phyloP scores from a whole-genome alignment of 2,329 filamentous ascomycete species.

The Diaporthe citri region DNA sequence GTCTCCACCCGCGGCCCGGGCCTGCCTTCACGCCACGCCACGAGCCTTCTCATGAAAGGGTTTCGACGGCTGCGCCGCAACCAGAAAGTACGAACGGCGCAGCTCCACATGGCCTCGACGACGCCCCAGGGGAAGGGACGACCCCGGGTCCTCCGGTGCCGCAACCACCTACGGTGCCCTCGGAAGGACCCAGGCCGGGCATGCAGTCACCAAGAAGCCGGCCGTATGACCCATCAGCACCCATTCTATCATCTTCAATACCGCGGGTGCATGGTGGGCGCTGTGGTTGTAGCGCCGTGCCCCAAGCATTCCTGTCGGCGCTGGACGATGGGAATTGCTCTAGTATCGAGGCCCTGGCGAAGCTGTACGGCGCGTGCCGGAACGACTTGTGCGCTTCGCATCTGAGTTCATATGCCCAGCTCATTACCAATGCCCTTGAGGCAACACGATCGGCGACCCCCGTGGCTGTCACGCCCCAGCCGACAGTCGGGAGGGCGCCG shows the following conservation, averaged over 20 bases:
- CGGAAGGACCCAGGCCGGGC: neutral
- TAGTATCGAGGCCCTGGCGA: constrained; percentile 19
- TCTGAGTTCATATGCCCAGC: constrained; percentile 34
- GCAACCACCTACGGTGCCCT: neutral
- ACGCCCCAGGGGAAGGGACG: neutral
- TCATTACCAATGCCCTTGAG: constrained; percentile 36
- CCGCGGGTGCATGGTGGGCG: constrained; percentile 4
- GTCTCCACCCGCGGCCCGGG: neutral
- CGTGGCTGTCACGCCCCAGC: neutral
- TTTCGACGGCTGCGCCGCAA: neutral
- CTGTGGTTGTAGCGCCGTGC: constrained; percentile 34
- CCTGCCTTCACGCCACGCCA: neutral
- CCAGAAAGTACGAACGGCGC: constrained; percentile 10
- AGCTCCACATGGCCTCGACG: neutral
- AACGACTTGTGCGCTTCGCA: constrained; percentile 36
- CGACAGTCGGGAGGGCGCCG: constrained; percentile 1
- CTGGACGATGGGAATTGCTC: constrained; percentile 21
- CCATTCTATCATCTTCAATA: constrained; percentile 32
- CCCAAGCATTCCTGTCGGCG: constrained; percentile 27
- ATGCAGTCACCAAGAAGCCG: constrained; percentile 16
- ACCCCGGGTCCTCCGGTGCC: neutral
- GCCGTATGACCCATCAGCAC: constrained; percentile 39
- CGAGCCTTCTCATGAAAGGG: neutral
- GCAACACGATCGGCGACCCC: neutral
- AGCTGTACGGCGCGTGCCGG: constrained; percentile 34